phyloP scores from a whole-genome alignment of 192 early-diverging fungal genomes.

The Backusella australiensis region DNA sequence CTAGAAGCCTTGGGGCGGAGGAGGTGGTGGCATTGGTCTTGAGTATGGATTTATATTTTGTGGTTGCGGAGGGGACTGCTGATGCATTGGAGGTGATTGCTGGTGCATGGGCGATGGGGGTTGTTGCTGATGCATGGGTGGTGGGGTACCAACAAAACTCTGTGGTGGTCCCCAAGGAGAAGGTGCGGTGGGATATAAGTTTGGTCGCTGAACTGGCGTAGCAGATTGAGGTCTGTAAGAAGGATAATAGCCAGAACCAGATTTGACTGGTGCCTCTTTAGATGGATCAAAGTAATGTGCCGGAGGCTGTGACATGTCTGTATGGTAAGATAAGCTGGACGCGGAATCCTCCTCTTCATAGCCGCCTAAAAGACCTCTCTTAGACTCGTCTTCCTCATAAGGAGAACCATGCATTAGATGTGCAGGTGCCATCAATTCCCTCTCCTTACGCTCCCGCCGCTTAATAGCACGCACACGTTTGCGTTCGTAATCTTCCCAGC shows the following conservation, averaged over 20 bases:
- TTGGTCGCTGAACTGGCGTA: neutral
- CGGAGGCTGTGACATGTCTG: neutral
- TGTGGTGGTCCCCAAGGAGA: slow-evolving; percentile 10
- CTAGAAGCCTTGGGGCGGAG: slow-evolving; percentile 4
- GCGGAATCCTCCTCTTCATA: slow-evolving; percentile 44
- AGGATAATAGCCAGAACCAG: slow-evolving; percentile 32
- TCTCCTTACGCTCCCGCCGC: slow-evolving; percentile 62
- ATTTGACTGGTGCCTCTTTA: slow-evolving; percentile 33
- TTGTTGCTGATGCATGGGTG: neutral
- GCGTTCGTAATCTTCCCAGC: slow-evolving; percentile 86
- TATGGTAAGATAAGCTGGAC: slow-evolving; percentile 12
- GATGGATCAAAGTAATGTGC: slow-evolving; percentile 40
- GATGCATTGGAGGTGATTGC: neutral
- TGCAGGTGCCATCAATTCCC: slow-evolving; percentile 22
- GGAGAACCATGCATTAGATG: slow-evolving; percentile 10
- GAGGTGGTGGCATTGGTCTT: neutral
- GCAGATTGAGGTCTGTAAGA: slow-evolving; percentile 28
- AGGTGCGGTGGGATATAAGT: neutral
- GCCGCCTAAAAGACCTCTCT: slow-evolving; percentile 2
- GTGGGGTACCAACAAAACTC: neutral
- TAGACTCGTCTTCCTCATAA: slow-evolving; percentile 15
- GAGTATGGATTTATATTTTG: neutral
- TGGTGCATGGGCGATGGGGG: neutral
- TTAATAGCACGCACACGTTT: slow-evolving; percentile 68
- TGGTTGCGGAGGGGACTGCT: neutral